Evolutionary conservation across 1,284 basidiomycete species (phyloP).

Genomic region (Trametes pubescens): DNA sequence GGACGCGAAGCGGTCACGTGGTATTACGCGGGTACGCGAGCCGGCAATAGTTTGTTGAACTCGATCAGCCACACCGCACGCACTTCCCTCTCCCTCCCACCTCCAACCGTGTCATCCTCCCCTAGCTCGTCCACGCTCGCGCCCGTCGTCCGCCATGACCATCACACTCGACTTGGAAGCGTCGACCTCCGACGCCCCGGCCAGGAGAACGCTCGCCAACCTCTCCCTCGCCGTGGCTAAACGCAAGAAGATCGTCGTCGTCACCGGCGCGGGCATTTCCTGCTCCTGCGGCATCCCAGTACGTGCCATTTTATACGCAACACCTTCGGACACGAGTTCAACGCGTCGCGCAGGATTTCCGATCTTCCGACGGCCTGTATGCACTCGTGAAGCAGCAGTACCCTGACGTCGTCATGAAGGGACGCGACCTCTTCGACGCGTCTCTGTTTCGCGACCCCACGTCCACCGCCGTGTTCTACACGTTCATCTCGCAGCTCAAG

Average conservation of each 20-base stretch:
- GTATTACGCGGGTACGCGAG: slow-evolving; percentile 22
- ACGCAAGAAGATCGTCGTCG: slow-evolving; percentile 84
- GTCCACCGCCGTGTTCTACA: slow-evolving; percentile 92
- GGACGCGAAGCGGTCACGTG: slow-evolving; percentile 20
- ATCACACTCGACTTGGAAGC: slow-evolving; percentile 62
- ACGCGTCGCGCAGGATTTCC: slow-evolving; percentile 74
- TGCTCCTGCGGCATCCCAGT: slow-evolving; percentile 95
- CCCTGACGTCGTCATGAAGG: slow-evolving; percentile 84
- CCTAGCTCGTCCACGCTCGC: not conserved
- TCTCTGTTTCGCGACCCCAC: slow-evolving; percentile 84
- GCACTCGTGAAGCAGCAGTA: slow-evolving; percentile 86
- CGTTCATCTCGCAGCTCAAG: slow-evolving; percentile 93
- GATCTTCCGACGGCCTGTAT: slow-evolving; percentile 89
- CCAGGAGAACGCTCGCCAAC: slow-evolving; percentile 66
- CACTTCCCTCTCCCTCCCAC: slow-evolving; percentile 6
- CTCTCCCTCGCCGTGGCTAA: slow-evolving; percentile 82
- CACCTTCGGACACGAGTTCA: slow-evolving; percentile 1
- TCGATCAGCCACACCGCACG: slow-evolving; percentile 19
- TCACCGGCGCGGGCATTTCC: slow-evolving; percentile 93
- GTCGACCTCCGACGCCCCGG: slow-evolving; percentile 54
- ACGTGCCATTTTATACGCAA: slow-evolving; percentile 42
- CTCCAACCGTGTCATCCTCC: not conserved
- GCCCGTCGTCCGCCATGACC: slow-evolving; percentile 53
- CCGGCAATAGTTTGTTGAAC: slow-evolving; percentile 21
- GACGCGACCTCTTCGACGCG: slow-evolving; percentile 90